Percentiles rank a stretch among this genome's conserved stretches.
These are phyloP conservation scores for Tremella mesenterica DNA, from an alignment of 768 basidiomycete genomes.

Conservation along the genomic window DNA sequence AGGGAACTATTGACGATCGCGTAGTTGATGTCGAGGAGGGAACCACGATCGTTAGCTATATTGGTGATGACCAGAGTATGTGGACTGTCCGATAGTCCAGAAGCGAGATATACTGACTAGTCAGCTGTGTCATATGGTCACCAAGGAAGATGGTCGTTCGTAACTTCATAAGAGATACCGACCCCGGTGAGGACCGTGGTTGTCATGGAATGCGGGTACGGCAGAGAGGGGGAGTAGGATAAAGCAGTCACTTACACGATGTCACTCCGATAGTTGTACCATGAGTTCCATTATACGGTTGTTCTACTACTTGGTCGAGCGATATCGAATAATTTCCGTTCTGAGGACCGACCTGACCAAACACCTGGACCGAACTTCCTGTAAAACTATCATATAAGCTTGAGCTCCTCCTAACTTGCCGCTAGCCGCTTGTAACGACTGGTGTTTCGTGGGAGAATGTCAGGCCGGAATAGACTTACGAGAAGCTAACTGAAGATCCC, in stretches of 20 bases:
- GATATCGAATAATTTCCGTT: neutral
- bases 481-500: too few species aligned
- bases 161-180: too few species aligned
- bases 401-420: too few species aligned
- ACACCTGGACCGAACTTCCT: neutral
- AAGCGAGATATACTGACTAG: neutral
- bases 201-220: too few species aligned
- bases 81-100: neutral
- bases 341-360: neutral
- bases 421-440: too few species aligned
- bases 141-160: neutral
- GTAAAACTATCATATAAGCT: too few species aligned
- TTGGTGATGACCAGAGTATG: neutral
- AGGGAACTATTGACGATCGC: neutral
- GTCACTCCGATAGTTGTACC: neutral
- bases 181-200: too few species aligned
- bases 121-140: neutral
- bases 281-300: neutral
- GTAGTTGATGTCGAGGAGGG: neutral
- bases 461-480: too few species aligned
- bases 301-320: neutral
- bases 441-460: too few species aligned
- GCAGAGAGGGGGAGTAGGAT: too few species aligned
- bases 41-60: neutral
- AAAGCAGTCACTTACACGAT: neutral